Evolutionary conservation across 2,329 filamentous ascomycete genomes (phyloP).

Genomic region (Cercospora sp.): DNA sequence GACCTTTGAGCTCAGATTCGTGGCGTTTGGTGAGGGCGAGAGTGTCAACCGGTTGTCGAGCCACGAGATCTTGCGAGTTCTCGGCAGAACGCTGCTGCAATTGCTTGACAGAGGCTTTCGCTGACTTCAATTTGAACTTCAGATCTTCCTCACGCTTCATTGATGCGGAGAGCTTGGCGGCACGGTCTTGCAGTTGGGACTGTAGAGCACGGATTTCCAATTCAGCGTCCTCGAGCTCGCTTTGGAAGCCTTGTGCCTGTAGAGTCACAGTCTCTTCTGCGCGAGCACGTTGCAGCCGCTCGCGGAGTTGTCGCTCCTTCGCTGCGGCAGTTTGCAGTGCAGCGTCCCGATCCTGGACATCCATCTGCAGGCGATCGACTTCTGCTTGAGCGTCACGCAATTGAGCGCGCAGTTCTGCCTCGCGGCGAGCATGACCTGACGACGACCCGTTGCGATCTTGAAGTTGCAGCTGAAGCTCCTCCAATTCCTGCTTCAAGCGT

Average conservation of each 20-base stretch:
- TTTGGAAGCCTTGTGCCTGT: constrained; percentile 42
- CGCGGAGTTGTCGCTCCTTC: constrained; percentile 46
- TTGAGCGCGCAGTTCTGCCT: constrained; percentile 44
- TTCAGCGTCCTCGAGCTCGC: constrained; percentile 42
- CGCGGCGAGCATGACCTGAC: constrained; percentile 39
- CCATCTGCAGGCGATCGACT: constrained; percentile 38
- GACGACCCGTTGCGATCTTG: constrained; percentile 45
- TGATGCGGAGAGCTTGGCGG: constrained; percentile 34
- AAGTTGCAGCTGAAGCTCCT: constrained; percentile 47
- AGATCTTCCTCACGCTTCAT: constrained; percentile 40
- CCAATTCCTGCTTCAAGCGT: constrained; percentile 35
- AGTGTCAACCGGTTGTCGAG: neutral
- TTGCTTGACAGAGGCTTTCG: constrained; percentile 28
- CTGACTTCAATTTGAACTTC: constrained; percentile 35
- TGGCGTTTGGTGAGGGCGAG: constrained; percentile 66
- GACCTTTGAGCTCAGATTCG: constrained; percentile 73
- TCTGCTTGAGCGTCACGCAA: constrained; percentile 38
- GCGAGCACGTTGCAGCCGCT: constrained; percentile 33
- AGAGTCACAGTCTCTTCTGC: constrained; percentile 37
- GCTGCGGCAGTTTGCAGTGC: constrained; percentile 38
- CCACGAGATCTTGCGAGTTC: constrained; percentile 44
- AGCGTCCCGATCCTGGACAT: constrained; percentile 48
- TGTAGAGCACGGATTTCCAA: constrained; percentile 44
- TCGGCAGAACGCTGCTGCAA: constrained; percentile 40
- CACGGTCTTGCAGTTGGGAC: constrained; percentile 37